These are phyloP conservation scores for Brasenia schreberi DNA, from an alignment of 164 flowering plant species.

Conservation along the genomic window DNA sequence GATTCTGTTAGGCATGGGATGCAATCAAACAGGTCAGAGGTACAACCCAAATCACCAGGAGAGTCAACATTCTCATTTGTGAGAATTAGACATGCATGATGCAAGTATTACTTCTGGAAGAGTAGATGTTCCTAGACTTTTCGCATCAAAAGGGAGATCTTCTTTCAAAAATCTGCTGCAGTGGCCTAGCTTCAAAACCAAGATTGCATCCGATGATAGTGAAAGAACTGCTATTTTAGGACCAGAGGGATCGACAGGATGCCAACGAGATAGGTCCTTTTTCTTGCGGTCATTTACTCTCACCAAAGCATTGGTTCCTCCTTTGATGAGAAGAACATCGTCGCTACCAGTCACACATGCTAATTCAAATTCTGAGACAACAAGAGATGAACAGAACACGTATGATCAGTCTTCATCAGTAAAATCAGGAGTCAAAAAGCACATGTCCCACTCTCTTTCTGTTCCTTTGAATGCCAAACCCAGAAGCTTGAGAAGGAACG, in stretches of 20 bases:
- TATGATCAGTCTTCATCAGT: conserved; percentile 14
- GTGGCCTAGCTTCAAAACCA: conserved; percentile 56
- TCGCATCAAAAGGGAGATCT: conserved; percentile 37
- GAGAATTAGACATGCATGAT: conserved; percentile 29
- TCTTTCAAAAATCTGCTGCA: conserved; percentile 46
- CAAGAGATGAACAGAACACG: conserved; percentile 31
- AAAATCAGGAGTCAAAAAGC: conserved; percentile 28
- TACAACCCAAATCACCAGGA: conserved; percentile 28
- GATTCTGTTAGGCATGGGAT: conserved; percentile 12
- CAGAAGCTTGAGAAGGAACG: conserved; percentile 35
- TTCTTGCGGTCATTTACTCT: conserved; percentile 51
- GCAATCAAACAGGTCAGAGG: conserved; percentile 16
- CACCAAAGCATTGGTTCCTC: conserved; percentile 39
- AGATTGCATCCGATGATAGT: conserved; percentile 32
- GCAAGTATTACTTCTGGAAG: conserved; percentile 34
- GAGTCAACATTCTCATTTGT: conserved; percentile 20
- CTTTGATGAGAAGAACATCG: conserved; percentile 44
- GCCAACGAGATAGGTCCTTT: conserved; percentile 18
- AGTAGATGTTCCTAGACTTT: conserved; percentile 26
- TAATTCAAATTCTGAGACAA: conserved; percentile 70
- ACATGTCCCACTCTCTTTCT: conserved; percentile 78
- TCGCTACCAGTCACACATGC: conserved; percentile 75
- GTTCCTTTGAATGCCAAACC: conserved; percentile 11
- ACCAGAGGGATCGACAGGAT: conserved; percentile 32
- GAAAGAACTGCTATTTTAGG: conserved; percentile 58